Base-by-base conservation (phyloP, 1,139 yeast genomes). In the Lodderomyces orthopsilosis region DNA sequence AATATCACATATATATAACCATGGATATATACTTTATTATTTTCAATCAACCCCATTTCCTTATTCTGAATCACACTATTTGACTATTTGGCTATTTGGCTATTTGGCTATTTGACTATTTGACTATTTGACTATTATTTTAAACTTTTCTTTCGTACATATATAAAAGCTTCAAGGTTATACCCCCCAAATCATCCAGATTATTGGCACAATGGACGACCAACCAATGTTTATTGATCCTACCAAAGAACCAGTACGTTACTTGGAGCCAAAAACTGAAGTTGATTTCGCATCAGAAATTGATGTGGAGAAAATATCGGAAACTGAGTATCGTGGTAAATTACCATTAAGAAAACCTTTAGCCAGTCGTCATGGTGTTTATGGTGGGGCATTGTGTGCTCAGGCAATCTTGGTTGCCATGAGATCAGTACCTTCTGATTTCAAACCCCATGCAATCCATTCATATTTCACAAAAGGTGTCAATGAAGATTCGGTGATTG, bases 391-490 rank as follows among this genome's bases (percentile, higher is more conserved):
- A 37, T 46, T 67, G 14, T 65, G 60, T 6, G 71, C 62, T 7
- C 74, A 68, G n/a, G 70, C 70, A 6, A 41, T 68, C 14, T 43
- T 65, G 27, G 70, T 61, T 12, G 71, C 68, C 6, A 57, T 65
- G 15, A 46, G 49, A 37, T 52, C 63, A 10, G 47, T 58, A 2
- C 61, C 64, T 1, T 42, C 45, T 3, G 70, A 65, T 1, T 66
- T 62, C 46, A 51, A 51, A 13, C 74, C 74, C 0, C 70, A 68
- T 46, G 57, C 75, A 22, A 54, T 68, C 46, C 66, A 66, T 49
- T 56, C 75, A 24, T 61, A 54, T 49, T 62, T 65, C 50, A 55
- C 67, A 22, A 56, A 58, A 46, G 55, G 62, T 3, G 65, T 63
- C 0, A 45, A 48, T 17, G 56, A 56, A 10, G 46, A 54, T 18